Base-by-base conservation (phyloP, 805 yeast species). In the Candida odintsovae region DNA sequence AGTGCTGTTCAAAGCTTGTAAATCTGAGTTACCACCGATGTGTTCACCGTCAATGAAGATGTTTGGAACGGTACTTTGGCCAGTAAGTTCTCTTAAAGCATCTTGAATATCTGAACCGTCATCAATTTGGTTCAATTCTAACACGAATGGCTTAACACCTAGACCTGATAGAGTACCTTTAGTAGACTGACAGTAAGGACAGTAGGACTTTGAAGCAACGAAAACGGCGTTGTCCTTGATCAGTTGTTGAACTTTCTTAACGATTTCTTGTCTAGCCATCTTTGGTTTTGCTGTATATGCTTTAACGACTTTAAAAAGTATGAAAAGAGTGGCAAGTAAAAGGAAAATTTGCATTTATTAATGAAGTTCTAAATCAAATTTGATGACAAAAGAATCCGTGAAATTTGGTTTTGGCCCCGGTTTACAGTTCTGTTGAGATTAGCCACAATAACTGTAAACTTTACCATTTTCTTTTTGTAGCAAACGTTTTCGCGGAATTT, bases 1-100 rank as follows among this genome's bases (percentile, higher is more conserved):
- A 40, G 66, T 58, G 21, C 80, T 73, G 55, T 78, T 73, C 64
- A 90, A 76, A 44, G 76, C 73, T 69, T 90, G 95, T 53, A 92
- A 72, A 57, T 88, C 96, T 36, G 90, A 83, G 77, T 90, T 88
- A 51, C 99, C 99, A 50, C 99, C 99, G 61, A 92, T 80, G 73
- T 90, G 97, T 69, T 90, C 77, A 50, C 96, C 97, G 41, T 75
- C 82, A 65, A 92, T 89, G 71, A 85, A 92, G 57, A 92, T 77
- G 65, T 86, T 90, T 52, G 99, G 99, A 51, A 92, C 98, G 36
- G 97, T 89, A 56, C 82, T 77, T 75, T 92, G 98, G 50, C 95
- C 94, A 36, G 95, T 86, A 50, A 89, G 67, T 63, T 84, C 80
- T 44, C 64, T 66, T 50, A 92, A 74, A 54, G 95, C 95, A 42